phyloP scores from a whole-genome alignment of 2,329 filamentous ascomycete genomes.

The Purpureocillium lavendulum region DNA sequence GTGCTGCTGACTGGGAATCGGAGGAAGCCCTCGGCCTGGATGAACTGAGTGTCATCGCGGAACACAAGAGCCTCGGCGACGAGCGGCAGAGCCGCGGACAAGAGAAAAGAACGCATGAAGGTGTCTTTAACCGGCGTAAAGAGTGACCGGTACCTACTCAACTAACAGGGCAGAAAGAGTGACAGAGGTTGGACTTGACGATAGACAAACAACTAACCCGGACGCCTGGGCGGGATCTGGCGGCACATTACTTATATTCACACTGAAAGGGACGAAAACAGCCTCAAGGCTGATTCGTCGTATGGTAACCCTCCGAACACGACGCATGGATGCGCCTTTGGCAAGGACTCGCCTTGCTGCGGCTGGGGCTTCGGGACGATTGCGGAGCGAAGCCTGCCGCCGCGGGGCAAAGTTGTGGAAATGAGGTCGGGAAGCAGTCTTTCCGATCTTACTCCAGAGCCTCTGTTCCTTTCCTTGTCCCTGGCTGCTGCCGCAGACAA shows the following conservation, averaged over 20 bases:
- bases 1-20: slow-evolving; percentile 6
- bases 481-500: too few relatives aligned
- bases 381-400: too few relatives aligned
- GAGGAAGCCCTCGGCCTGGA: slow-evolving; percentile 4
- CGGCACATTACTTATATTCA: too few relatives aligned
- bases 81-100: slow-evolving; percentile 8
- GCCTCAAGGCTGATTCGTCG: too few relatives aligned
- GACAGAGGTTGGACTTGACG: background rate
- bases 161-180: background rate
- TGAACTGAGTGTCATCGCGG: background rate
- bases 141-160: slow-evolving; percentile 5
- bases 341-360: background rate
- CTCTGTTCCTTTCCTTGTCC: background rate
- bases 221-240: too few relatives aligned
- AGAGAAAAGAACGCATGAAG: slow-evolving; percentile 6
- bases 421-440: background rate
- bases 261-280: too few relatives aligned
- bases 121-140: slow-evolving; percentile 5
- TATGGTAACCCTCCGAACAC: too few relatives aligned
- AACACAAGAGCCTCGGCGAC: slow-evolving; percentile 4
- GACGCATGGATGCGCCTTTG: background rate
- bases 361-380: too few relatives aligned
- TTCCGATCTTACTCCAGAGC: background rate
- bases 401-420: background rate
- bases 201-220: background rate